phyloP scores from a whole-genome alignment of 305 asterid species.

The Fraxinus paxiana region DNA sequence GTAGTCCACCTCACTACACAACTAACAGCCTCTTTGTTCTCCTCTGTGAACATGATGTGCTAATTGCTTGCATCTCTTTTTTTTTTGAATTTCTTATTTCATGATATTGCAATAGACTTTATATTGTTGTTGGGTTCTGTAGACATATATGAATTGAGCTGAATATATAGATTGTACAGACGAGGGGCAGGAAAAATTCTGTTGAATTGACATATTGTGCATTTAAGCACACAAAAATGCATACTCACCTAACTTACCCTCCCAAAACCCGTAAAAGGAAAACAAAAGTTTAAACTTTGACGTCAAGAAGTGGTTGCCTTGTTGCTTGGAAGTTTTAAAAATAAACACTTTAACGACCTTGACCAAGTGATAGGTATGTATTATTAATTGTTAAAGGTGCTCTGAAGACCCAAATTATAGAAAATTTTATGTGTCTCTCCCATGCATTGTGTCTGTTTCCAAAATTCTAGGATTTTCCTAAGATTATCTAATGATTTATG shows the following conservation, averaged over 20 bases:
- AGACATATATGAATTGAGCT: neutral
- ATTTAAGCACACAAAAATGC: neutral
- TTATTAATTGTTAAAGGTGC: neutral
- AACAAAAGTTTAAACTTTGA: neutral
- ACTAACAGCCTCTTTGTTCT: neutral
- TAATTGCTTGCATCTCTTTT: neutral
- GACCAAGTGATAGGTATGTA: neutral
- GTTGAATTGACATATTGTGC: neutral
- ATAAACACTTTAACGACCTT: neutral
- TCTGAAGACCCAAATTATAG: neutral
- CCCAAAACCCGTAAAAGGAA: neutral
- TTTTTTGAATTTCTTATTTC: neutral
- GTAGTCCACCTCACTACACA: constrained; percentile 16
- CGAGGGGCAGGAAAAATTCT: neutral
- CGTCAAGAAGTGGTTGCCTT: neutral
- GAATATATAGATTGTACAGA: neutral
- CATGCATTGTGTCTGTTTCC: constrained; percentile 4
- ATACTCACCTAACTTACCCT: neutral
- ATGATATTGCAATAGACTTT: neutral
- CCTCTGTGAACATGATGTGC: neutral
- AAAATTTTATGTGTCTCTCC: constrained; percentile 2
- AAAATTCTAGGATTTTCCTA: neutral
- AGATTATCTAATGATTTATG: constrained; percentile 4
- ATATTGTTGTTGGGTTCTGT: neutral
- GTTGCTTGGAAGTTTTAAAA: neutral